Base-by-base conservation (phyloP, 176 grass and related monocot genomes). In the Musa itinerans region DNA sequence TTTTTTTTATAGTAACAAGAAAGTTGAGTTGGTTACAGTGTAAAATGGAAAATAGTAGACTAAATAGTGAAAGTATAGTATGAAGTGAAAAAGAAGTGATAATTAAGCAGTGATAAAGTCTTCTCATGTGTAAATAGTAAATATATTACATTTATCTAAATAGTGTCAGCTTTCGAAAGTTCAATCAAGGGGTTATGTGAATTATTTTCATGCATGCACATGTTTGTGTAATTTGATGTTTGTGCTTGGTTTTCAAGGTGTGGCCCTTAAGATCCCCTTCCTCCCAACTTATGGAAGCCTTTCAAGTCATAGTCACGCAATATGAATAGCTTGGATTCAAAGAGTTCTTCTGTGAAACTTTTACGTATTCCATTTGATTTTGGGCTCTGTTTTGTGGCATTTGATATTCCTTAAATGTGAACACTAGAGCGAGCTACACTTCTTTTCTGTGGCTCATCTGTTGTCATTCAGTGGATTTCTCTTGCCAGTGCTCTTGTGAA, bases 231-330 rank as follows among this genome's bases (percentile, higher is more conserved):
- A 27, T 26, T 29, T 62, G 17, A 9, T 75, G 1, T 74, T 43
- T 49, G 10, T 75, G 1, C 14, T 65, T 53, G 12, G 56, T 65
- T 63, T 26, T 77, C 11, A 0, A 66, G 61, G 66, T 27, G 24
- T 71, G 66, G 77, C 27, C 77, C 77, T 79, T 79, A 79, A 79
- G 77, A 79, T 79, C 27, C 26, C 66, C 77, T 79, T 79, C 65
- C 77, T 69, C 59, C 8, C 58, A 59, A 48, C 54, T 70, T 23
- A 20, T 79, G 77, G 53, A 71, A 79, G 77, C 52, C 25, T 79
- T 79, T 79, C 3, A 65, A 79, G 77, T 79, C 77, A 71, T 79
- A 59, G 15, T 25, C 27, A 69, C 24, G 27, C 77, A 17, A 79
- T 50, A 71, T 58, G 34, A 57, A 79, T 70, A 24, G 20, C 1